phyloP scores from a whole-genome alignment of 306 rosid genomes.

The Vigna angularis region DNA sequence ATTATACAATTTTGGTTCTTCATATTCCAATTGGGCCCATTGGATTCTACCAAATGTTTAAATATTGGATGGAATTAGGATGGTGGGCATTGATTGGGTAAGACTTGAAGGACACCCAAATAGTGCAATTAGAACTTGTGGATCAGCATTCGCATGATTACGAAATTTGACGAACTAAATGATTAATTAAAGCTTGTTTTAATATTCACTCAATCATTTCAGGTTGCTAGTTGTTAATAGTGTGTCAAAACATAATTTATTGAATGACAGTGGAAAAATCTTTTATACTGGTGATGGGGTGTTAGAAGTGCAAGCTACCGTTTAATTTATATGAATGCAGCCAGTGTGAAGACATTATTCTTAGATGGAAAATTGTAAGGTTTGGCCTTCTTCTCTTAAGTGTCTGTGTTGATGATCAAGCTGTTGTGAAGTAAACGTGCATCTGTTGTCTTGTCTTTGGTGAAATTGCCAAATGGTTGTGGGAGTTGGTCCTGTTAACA shows the following conservation, averaged over 20 bases:
- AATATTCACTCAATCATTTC: neutral
- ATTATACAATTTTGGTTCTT: neutral
- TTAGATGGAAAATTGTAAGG: neutral
- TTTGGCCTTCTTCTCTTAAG: neutral
- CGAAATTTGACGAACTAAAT: neutral
- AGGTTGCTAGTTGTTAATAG: no score
- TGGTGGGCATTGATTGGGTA: neutral
- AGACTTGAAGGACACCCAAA: neutral
- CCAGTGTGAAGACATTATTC: neutral
- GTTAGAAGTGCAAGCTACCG: neutral
- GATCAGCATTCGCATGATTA: neutral
- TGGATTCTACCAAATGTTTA: neutral
- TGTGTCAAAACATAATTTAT: neutral
- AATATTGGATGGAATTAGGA: neutral
- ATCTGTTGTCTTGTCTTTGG: neutral
- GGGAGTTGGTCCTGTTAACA: neutral
- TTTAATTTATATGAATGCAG: neutral
- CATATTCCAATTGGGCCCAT: neutral
- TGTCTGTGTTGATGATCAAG: neutral
- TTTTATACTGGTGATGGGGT: neutral
- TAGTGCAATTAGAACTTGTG: neutral
- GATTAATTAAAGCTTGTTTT: neutral
- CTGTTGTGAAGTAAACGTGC: slow-evolving; percentile 15
- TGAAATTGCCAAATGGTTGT: neutral
- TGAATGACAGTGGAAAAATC: neutral